These are phyloP conservation scores for Hylodesmum podocarpum DNA, from an alignment of 306 rosid species.

Conservation along the genomic window DNA sequence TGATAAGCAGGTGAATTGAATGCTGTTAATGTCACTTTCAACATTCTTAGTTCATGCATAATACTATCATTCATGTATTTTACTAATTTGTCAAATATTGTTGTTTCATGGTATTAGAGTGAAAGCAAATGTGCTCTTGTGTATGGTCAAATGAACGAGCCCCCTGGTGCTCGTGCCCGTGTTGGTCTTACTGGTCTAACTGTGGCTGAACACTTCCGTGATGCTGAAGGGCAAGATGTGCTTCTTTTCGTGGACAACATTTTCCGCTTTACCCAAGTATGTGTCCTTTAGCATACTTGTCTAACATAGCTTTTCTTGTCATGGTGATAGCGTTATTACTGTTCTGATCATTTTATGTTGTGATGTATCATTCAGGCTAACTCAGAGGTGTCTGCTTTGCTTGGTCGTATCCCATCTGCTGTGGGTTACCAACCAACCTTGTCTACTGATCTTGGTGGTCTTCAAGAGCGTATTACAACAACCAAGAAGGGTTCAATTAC, in stretches of 20 bases:
- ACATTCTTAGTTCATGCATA: not conserved
- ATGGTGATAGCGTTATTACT: not conserved
- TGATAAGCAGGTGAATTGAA: slow-evolving; percentile 77
- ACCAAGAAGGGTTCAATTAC: slow-evolving; percentile 99
- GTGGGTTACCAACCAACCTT: slow-evolving; percentile 98
- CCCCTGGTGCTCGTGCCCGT: slow-evolving; percentile 99
- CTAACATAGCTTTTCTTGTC: not conserved
- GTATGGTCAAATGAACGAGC: slow-evolving; percentile 99
- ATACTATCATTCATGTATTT: not conserved
- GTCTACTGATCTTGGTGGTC: slow-evolving; percentile 98
- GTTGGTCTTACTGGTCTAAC: slow-evolving; percentile 97
- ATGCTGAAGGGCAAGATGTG: slow-evolving; percentile 99
- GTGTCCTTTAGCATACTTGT: not conserved
- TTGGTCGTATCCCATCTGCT: slow-evolving; percentile 99
- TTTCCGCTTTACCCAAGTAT: slow-evolving; percentile 97
- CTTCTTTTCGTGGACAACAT: slow-evolving; percentile 97
- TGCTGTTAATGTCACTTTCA: not conserved
- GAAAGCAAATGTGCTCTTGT: slow-evolving; percentile 99
- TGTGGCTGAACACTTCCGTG: slow-evolving; percentile 98
- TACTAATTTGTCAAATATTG: not conserved
- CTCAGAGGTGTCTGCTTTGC: slow-evolving; percentile 99
- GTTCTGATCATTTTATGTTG: not conserved
- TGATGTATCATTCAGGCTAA: slow-evolving; percentile 66
- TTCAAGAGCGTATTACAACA: slow-evolving; percentile 98
- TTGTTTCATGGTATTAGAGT: slow-evolving; percentile 45